Percentiles rank a stretch among this genome's conserved stretches.
Conservation (phyloP, 768 basidiomycete species). For the Russula sp. region DNA sequence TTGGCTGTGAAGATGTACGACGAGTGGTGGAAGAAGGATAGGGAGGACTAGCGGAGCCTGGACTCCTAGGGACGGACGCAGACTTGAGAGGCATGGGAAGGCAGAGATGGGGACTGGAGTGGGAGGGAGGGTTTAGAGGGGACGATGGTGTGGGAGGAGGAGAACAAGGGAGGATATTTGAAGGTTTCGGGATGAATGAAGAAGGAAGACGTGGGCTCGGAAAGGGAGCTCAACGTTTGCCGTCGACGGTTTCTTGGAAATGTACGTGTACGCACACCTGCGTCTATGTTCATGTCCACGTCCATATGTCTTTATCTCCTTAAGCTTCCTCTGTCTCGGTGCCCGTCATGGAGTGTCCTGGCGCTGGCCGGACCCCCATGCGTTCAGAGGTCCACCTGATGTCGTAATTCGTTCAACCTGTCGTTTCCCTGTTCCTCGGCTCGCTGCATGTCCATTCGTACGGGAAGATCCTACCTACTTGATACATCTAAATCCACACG, state of each 20-base stretch:
- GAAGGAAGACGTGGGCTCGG: conserved; percentile 17
- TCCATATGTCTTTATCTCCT: conserved; percentile 21
- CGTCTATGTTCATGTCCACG: conserved; percentile 7
- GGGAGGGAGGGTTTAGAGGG: conserved; percentile 21
- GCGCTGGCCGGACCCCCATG: conserved; percentile 16
- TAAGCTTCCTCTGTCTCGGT: conserved; percentile 10
- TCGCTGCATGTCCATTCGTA: neutral
- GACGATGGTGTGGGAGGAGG: conserved; percentile 16
- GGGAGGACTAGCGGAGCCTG: conserved; percentile 26
- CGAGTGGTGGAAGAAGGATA: conserved; percentile 35
- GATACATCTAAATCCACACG: neutral
- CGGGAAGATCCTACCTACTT: conserved; percentile 17
- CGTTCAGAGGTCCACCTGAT: conserved; percentile 10
- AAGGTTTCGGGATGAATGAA: conserved; percentile 21
- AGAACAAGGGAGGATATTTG: conserved; percentile 25
- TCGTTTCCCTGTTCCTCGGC: conserved; percentile 21
- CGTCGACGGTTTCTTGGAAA: conserved; percentile 24
- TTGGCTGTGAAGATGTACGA: conserved; percentile 43
- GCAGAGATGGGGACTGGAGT: neutral
- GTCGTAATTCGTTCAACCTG: conserved; percentile 18
- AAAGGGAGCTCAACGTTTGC: conserved; percentile 20
- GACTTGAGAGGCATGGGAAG: conserved; percentile 25
- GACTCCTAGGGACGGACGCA: conserved; percentile 28
- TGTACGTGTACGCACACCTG: conserved; percentile 8
- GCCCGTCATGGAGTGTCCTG: conserved; percentile 12